phyloP scores from a whole-genome alignment of 116 monocot species.

The Posidonia oceanica region DNA sequence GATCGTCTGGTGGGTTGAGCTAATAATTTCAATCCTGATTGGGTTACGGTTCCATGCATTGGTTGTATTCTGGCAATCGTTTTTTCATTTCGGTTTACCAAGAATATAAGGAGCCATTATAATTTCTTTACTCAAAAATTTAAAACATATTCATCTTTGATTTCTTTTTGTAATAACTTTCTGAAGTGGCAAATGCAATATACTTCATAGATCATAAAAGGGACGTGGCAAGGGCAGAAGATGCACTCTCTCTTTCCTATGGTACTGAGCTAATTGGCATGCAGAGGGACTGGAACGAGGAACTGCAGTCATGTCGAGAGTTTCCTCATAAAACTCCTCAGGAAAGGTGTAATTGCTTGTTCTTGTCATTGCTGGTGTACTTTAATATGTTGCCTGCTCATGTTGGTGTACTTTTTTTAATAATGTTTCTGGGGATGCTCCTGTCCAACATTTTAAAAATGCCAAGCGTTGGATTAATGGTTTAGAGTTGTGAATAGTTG shows the following conservation, averaged over 20 bases:
- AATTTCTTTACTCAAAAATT: no score
- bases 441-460: no score
- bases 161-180: background rate
- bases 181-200: background rate
- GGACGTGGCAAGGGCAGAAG: slow-evolving; percentile 91
- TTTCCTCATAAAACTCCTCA: slow-evolving; percentile 82
- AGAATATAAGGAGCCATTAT: no score
- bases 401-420: no score
- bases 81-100: no score
- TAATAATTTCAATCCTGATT: no score
- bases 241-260: slow-evolving; percentile 64
- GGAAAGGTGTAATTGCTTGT: slow-evolving; percentile 55
- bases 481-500: no score
- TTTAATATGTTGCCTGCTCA: background rate
- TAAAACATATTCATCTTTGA: background rate
- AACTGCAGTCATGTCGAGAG: slow-evolving; percentile 90
- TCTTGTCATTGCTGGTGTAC: background rate
- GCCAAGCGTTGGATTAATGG: no score
- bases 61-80: no score
- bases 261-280: slow-evolving; percentile 92
- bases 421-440: no score
- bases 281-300: slow-evolving; percentile 99
- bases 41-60: no score
- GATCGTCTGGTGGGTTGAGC: no score
- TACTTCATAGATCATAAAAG: slow-evolving; percentile 63